phyloP scores from a whole-genome alignment of 2,329 filamentous ascomycete genomes.

The Calonectria hawksworthii region DNA sequence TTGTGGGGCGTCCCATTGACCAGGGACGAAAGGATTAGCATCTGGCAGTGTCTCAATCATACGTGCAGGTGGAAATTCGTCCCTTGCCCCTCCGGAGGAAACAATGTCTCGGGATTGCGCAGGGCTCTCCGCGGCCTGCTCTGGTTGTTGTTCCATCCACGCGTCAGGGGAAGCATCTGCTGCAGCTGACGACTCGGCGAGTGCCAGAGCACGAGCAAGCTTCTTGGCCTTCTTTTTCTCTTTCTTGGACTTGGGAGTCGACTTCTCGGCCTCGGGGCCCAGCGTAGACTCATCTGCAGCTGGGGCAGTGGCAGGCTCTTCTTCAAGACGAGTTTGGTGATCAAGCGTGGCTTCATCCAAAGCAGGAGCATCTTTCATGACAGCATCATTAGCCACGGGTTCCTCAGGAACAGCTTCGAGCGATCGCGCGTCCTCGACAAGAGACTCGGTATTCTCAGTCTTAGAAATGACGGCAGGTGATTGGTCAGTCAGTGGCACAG shows the following conservation, averaged over 20 bases:
- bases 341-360: neutral
- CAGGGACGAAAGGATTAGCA: neutral
- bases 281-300: slow-evolving; percentile 11
- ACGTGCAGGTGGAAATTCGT: neutral
- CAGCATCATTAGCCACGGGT: neutral
- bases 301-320: neutral
- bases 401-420: neutral
- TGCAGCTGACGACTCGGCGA: slow-evolving; percentile 8
- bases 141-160: neutral
- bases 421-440: neutral
- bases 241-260: slow-evolving; percentile 49
- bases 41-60: neutral
- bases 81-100: neutral
- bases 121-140: slow-evolving; percentile 14
- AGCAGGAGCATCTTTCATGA: neutral
- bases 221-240: slow-evolving; percentile 55
- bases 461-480: neutral
- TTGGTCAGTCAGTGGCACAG: neutral
- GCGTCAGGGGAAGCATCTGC: slow-evolving; percentile 3
- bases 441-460: neutral
- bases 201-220: slow-evolving; percentile 38
- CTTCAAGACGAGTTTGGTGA: neutral
- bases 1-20: neutral
- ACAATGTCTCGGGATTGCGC: slow-evolving; percentile 1
- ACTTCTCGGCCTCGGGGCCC: slow-evolving; percentile 24